A percentile compares a stretch with the other conserved stretches of the same genome.
These are phyloP conservation scores for Mucor plumbeus DNA, from an alignment of 371 early-diverging fungal genomes.

Conservation along the genomic window DNA sequence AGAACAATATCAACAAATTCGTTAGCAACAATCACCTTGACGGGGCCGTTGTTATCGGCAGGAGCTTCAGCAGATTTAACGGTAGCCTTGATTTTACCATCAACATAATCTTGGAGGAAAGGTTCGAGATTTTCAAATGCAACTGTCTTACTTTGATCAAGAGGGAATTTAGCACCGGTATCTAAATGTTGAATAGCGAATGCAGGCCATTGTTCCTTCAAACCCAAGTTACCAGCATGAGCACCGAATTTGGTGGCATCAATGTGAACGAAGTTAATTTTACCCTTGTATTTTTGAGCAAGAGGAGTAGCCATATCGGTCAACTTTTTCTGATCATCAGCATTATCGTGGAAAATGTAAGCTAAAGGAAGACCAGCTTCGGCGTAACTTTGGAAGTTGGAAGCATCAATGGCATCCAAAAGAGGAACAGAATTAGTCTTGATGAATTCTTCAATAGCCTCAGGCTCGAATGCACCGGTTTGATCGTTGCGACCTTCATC, in stretches of 20 bases:
- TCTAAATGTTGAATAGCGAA: slow-evolving; percentile 84
- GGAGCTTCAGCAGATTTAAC: slow-evolving; percentile 88
- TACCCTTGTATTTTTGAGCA: slow-evolving; percentile 88
- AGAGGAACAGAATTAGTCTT: slow-evolving; percentile 80
- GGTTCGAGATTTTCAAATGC: slow-evolving; percentile 58
- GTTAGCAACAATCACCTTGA: slow-evolving; percentile 88
- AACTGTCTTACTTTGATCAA: slow-evolving; percentile 70
- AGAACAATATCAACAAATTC: slow-evolving; percentile 81
- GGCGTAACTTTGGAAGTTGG: slow-evolving; percentile 86
- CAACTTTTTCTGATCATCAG: slow-evolving; percentile 62
- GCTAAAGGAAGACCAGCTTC: slow-evolving; percentile 86
- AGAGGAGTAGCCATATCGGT: slow-evolving; percentile 64
- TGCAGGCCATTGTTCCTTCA: slow-evolving; percentile 91
- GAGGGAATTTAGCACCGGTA: slow-evolving; percentile 80
- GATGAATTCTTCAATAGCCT: slow-evolving; percentile 71
- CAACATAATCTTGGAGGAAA: slow-evolving; percentile 70
- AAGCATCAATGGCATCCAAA: slow-evolving; percentile 88
- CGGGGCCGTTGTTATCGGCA: slow-evolving; percentile 83
- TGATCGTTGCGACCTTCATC: slow-evolving; percentile 83
- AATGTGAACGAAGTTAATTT: slow-evolving; percentile 85
- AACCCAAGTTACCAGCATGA: slow-evolving; percentile 84
- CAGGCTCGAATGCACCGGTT: slow-evolving; percentile 55
- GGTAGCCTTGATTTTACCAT: slow-evolving; percentile 76
- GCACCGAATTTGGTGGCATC: slow-evolving; percentile 84
- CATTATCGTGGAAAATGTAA: slow-evolving; percentile 80